Evolutionary conservation across 139 green algal genomes (phyloP).

Genomic region (Chlamydomonas schloesseri): DNA sequence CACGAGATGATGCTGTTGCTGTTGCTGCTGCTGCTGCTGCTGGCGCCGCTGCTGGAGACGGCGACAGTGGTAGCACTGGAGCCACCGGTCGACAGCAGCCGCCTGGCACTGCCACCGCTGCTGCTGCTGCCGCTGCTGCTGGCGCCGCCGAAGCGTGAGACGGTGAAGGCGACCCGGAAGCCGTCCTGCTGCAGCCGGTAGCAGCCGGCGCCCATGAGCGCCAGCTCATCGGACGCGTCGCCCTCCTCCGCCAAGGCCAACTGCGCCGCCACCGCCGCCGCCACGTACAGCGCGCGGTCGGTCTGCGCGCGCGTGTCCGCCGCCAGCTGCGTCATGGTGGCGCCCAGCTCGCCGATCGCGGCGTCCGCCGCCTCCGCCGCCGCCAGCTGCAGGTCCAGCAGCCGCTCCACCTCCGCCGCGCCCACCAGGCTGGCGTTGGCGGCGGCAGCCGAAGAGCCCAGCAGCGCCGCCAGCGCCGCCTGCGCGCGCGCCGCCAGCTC

Average conservation of each 20-base stretch:
- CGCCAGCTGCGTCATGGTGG: not conserved
- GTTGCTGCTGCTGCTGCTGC: not conserved
- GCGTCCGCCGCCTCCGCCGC: not conserved
- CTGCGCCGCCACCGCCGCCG: not conserved
- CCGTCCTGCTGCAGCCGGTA: conserved; percentile 15
- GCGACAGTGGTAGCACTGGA: not conserved
- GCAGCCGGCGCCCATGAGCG: not conserved
- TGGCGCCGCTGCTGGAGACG: not conserved
- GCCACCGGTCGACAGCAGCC: not conserved
- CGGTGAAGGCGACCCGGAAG: not conserved
- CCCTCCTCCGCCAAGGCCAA: not conserved
- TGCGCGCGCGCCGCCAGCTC: not conserved
- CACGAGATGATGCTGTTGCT: not conserved
- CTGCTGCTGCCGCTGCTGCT: not conserved
- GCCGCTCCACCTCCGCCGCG: not conserved
- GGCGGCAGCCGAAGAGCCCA: not conserved
- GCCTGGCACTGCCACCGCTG: not conserved
- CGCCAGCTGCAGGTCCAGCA: not conserved
- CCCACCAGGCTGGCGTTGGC: not conserved
- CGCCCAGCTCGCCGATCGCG: not conserved
- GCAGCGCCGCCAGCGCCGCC: not conserved
- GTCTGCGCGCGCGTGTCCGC: not conserved
- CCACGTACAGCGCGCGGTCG: conserved; percentile 13
- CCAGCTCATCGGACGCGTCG: not conserved
- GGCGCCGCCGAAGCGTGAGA: not conserved